Conservation (phyloP, 164 flowering plant genomes). For the Houttuynia cordata region DNA sequence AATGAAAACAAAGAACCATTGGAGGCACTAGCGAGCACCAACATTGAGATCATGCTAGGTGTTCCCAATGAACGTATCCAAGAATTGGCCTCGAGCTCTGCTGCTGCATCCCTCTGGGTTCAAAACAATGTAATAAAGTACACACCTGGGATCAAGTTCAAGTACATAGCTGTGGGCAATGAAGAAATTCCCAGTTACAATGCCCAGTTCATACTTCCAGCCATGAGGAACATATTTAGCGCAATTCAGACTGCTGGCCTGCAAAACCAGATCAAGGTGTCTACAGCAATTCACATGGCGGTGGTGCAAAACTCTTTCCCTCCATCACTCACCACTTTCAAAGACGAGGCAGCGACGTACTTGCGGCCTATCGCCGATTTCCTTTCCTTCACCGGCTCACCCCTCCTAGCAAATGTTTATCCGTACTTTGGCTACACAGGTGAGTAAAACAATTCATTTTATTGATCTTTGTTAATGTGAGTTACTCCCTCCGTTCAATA, state of each 20-base stretch:
- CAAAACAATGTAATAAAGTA: not conserved
- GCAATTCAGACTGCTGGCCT: slow-evolving; percentile 7
- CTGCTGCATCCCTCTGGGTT: slow-evolving; percentile 4
- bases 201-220: slow-evolving; percentile 2
- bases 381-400: not conserved
- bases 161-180: slow-evolving; percentile 9
- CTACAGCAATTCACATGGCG: slow-evolving; percentile 2
- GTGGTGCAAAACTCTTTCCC: slow-evolving; percentile 8
- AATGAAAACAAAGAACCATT: not conserved
- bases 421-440: slow-evolving; percentile 3
- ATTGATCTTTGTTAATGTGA: too few relatives aligned
- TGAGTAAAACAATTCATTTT: not conserved
- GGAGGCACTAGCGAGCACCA: slow-evolving; percentile 2
- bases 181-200: slow-evolving; percentile 10
- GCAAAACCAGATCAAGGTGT: slow-evolving; percentile 8
- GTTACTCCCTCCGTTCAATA: too few relatives aligned
- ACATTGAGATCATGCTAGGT: slow-evolving; percentile 5
- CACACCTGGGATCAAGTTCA: slow-evolving; percentile 1
- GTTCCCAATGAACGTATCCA: slow-evolving; percentile 2
- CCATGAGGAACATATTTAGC: slow-evolving; percentile 4
- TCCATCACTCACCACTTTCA: slow-evolving; percentile 17
- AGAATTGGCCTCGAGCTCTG: not conserved
- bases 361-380: slow-evolving; percentile 9
- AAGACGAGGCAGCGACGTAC: not conserved
- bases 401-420: slow-evolving; percentile 6